Conservation (phyloP, 2,329 filamentous ascomycete species). For the Alternaria dauci region DNA sequence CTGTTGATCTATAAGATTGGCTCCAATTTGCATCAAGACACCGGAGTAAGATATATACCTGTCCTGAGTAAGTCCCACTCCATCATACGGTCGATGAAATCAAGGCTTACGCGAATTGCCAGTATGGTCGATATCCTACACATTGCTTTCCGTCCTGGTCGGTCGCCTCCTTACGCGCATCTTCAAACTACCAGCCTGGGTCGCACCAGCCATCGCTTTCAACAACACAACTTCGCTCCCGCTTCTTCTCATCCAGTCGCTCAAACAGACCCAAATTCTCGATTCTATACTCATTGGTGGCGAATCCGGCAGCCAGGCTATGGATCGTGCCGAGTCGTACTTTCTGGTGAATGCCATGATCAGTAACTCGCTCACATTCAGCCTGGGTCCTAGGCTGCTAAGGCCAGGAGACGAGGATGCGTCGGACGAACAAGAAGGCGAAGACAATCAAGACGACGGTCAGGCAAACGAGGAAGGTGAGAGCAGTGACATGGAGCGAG, state of each 20-base stretch:
- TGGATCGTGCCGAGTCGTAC: slow-evolving; percentile 70
- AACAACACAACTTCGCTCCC: slow-evolving; percentile 67
- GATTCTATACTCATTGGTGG: slow-evolving; percentile 56
- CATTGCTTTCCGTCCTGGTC: slow-evolving; percentile 58
- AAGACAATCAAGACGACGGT: slow-evolving; percentile 4
- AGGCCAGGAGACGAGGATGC: slow-evolving; percentile 56
- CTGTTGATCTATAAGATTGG: slow-evolving; percentile 64
- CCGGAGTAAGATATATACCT: slow-evolving; percentile 58
- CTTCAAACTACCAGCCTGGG: slow-evolving; percentile 62
- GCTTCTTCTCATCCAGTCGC: slow-evolving; percentile 61
- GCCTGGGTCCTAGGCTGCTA: slow-evolving; percentile 67
- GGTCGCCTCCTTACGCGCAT: slow-evolving; percentile 55
- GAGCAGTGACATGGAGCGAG: slow-evolving; percentile 33
- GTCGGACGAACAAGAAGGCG: slow-evolving; percentile 44
- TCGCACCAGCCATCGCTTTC: slow-evolving; percentile 63
- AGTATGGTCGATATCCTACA: slow-evolving; percentile 63
- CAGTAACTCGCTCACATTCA: slow-evolving; percentile 70
- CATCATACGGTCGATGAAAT: not conserved
- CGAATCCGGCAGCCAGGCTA: slow-evolving; percentile 56
- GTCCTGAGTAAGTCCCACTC: slow-evolving; percentile 52
- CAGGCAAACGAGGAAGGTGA: slow-evolving; percentile 36
- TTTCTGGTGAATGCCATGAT: slow-evolving; percentile 72
- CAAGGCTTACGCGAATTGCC: slow-evolving; percentile 18
- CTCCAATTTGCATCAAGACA: slow-evolving; percentile 59
- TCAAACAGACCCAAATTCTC: slow-evolving; percentile 66